Conservation (phyloP, 2,329 filamentous ascomycete species). For the Colletotrichum sidae region DNA sequence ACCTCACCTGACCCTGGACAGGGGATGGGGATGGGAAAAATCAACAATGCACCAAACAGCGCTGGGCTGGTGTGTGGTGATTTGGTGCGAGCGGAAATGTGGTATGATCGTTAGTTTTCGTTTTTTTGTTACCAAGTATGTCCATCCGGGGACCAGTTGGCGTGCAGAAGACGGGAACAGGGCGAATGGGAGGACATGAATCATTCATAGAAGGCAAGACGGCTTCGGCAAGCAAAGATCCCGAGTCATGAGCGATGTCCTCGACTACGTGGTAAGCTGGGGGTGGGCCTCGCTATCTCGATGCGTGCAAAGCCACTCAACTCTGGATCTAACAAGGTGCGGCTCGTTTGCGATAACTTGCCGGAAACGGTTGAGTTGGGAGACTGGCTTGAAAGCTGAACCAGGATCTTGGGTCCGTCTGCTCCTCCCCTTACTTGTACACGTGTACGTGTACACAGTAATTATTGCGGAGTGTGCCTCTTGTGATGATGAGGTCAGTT, state of each 20-base stretch:
- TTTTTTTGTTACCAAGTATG: background rate
- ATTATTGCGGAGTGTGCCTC: background rate
- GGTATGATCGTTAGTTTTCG: too few species aligned
- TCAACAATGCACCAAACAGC: too few species aligned
- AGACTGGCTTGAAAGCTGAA: too few species aligned
- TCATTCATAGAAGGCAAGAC: slow-evolving; percentile 24
- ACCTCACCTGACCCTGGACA: too few species aligned
- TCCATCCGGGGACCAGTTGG: slow-evolving; percentile 11
- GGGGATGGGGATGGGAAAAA: background rate
- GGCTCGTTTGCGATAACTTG: background rate
- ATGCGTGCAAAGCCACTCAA: too few species aligned
- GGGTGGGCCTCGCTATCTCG: background rate
- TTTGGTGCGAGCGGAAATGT: too few species aligned
- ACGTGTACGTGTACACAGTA: too few species aligned
- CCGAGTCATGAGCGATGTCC: slow-evolving; percentile 33
- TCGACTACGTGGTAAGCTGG: background rate
- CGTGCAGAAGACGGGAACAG: slow-evolving; percentile 13
- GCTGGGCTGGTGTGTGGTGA: too few species aligned
- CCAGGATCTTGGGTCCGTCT: too few species aligned
- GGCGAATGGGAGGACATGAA: slow-evolving; percentile 33
- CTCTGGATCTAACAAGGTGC: background rate
- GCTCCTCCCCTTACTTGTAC: too few species aligned
- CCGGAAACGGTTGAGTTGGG: too few species aligned
- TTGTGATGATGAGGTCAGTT: slow-evolving; percentile 7
- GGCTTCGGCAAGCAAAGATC: slow-evolving; percentile 21